Evolutionary conservation across 441 rosid species (phyloP), one percentile per base, ranked within the genome.

Genomic region (Manihot esculenta): DNA sequence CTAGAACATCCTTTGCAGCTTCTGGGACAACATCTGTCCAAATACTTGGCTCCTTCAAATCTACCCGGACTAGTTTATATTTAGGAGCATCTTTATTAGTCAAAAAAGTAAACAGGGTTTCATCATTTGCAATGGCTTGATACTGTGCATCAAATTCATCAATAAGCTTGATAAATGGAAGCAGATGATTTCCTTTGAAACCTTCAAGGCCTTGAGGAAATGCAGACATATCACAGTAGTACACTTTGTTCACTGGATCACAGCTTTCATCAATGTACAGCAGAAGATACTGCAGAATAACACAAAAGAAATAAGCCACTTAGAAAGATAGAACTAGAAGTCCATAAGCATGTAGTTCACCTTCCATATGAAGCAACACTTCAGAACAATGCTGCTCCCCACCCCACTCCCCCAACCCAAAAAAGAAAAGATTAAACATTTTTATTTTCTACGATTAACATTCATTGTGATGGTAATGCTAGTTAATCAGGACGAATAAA

Each of bases 51-150:
- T 91, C 84, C 72, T 84, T 86, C 71, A 95, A 79, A 86, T 95
- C 97, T 58, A 89, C 94, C 30, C 88, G 81, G 56, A 89, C 95
- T 66, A 95, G 64, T 71, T 95, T 95, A 80, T 93, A 95, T 73
- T 79, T 89, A 7, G 98, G 95, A 41, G 99, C 95, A 73, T 86
- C 90, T 73, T 89, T 91, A 63, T 95, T 93, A 14, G 98, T 95
- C 60, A 79, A 73, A 74, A 93, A 93, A 74, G 98, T 95, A 74
- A 95, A 95, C 24, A 79, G 20, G 6, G 91, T 81, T 64, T 69
- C 97, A 83, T 95, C 99, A 80, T 95, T 93, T 62, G 98, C 88
- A 78, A 91, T 60, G 14, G 70, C 86, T 15, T 15, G 33, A 79
- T 93, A 95, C 58, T 79, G 84, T 0, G 97, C 98, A 9, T 85